Evolutionary conservation across 139 green algal species (phyloP).

Genomic region (Tetraselmis chui): DNA sequence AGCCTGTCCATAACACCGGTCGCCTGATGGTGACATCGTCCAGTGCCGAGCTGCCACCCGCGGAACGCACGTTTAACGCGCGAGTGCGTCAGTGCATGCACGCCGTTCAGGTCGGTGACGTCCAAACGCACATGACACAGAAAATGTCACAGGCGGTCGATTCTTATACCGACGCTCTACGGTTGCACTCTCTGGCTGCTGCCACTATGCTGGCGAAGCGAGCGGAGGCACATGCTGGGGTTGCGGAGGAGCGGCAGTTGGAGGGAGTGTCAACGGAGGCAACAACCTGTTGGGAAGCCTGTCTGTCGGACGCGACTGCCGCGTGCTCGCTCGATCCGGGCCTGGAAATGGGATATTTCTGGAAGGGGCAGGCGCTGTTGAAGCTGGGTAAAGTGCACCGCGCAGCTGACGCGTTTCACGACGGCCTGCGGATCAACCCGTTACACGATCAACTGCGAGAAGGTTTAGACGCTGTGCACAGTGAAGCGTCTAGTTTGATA

Average conservation of each 20-base stretch:
- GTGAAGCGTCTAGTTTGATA: too few relatives aligned
- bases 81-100: neutral
- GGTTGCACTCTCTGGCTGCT: neutral
- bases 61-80: neutral
- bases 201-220: neutral
- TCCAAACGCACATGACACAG: neutral
- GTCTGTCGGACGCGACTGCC: neutral
- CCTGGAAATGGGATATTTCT: neutral
- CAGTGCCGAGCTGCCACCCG: neutral
- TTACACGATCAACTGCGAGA: neutral
- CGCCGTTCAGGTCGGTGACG: neutral
- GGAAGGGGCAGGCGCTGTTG: neutral
- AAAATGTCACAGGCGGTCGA: neutral
- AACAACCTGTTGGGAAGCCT: neutral
- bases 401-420: neutral
- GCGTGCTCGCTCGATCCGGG: neutral
- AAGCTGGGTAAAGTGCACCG: neutral
- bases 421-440: neutral
- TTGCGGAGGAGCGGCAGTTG: neutral
- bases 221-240: neutral
- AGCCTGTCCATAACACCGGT: neutral
- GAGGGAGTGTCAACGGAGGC: neutral
- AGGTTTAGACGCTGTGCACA: neutral
- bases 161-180: neutral
- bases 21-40: neutral